Evolutionary conservation across 768 basidiomycete species (phyloP), one percentile per base, ranked within the genome.

Genomic region (Trametes cubensis): DNA sequence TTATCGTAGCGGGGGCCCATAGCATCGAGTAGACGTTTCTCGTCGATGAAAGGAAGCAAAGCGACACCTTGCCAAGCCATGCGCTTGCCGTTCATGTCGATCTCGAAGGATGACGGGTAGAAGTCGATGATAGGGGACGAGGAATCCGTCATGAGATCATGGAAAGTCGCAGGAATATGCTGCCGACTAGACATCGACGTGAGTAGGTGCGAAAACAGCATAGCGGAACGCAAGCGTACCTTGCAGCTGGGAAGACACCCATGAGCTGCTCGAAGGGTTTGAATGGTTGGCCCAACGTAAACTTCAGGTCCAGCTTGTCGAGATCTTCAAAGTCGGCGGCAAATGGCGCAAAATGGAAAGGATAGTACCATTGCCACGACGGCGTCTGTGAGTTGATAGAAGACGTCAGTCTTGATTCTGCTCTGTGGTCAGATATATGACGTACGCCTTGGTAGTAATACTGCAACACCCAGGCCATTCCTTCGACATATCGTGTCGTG

Each of bases 1-100:
- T 84, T 66, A 53, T 80, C 76, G 72, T 89, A 89, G 64, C 78
- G 81, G 14, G 79, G 73, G 8, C 80, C 83, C 89, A 99, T 94
- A 4, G 95, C 93, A 38, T 85, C 87, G 56, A 98, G 77, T 25
- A 99, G 77, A 38, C 95, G 84, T 58, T 81, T 82, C 72, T 88
- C 82, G 71, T 98, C 92, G 64, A 99, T 98, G 79, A 98, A 99
- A 0, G 97, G 95, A 21, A 99, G 79, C 10, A 99, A 79, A 0
- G 97, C 95, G 58, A 99, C 94, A 56, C 97, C 97, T 75, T 99
- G 96, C 97, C 97, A 99, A 7, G 92, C 82, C 95, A 98, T 98
- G 77, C 91, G 92, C 79, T 98, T 98, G 61, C 97, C 97, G 71
- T 99, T 99, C 97, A 99, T 99, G 75, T 99, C 97, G 70, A 98